Base-by-base conservation (phyloP, 768 basidiomycete species). In the Ramaria sp. region DNA sequence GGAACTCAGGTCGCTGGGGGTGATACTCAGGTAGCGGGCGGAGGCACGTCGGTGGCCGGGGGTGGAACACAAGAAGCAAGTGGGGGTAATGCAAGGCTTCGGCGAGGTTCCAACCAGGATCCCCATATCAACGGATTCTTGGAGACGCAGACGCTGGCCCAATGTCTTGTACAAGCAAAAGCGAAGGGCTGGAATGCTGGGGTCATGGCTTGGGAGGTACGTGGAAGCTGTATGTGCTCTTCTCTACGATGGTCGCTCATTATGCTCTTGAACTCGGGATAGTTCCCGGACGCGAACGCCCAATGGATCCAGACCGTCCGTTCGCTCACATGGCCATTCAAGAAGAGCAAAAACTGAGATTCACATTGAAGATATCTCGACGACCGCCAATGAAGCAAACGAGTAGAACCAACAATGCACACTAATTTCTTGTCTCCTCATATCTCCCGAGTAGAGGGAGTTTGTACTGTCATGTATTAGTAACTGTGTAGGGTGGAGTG, bases 251-350 rank as follows among this genome's bases (percentile, higher is more conserved):
- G 39, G n/a, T 3, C 39, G 39, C 27, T 13, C 7, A 41, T 12
- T 41, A n/a, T n/a, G n/a, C 3, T 3, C 39, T 12, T 41, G 13
- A 13, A 2, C 41, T n/a, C 45, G 31, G 10, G 66, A 67, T 70
- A 74, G 70, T 76, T 70, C 64, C 75, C 75, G 57, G 68, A 71
- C 58, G 74, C 71, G 12, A 67, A 67, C 19, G 66, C 69, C 7
- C 17, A 68, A 20, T 78, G 75, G 75, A 74, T 78, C 49, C 51
- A 65, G 54, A 62, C 64, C 19, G 74, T 75, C 33, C 71, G 73
- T 24, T 59, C 66, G 15, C 63, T 64, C 43, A 62, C 72, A 20
- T 74, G 69, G 62, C 71, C 73, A 31, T 66, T 64, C 51, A 49
- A 49, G 48, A 3, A n/a, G n/a, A n/a, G n/a, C n/a, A n/a, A 27